Conservation (phyloP, 1,284 basidiomycete species). For the Ceratobasidium papillatum region DNA sequence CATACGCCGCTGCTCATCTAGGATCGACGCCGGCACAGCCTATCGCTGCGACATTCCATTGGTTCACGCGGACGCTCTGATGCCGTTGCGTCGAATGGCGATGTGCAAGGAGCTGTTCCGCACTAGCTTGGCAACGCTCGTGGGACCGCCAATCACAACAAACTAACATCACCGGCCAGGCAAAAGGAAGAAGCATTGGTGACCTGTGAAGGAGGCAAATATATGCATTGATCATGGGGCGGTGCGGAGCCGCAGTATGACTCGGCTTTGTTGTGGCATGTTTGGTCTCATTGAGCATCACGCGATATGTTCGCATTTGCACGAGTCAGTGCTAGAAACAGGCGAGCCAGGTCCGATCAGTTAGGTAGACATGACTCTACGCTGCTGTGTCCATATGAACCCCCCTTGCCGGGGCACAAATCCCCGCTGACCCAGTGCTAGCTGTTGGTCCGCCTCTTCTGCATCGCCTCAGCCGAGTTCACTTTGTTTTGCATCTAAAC, state of each 20-base stretch:
- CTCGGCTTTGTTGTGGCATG: constrained; percentile 14
- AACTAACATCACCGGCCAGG: background rate
- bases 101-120: background rate
- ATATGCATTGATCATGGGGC: constrained; percentile 20
- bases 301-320: constrained; percentile 3
- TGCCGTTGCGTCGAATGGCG: background rate
- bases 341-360: background rate
- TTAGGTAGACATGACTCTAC: constrained; percentile 20
- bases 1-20: background rate
- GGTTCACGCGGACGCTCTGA: too few relatives aligned
- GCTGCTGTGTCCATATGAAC: constrained; percentile 33
- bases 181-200: background rate
- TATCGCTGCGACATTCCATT: background rate
- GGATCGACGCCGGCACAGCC: background rate
- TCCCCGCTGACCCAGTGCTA: constrained; percentile 10
- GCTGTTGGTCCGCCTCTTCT: background rate
- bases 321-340: constrained; percentile 13
- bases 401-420: background rate
- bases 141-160: constrained; percentile 1
- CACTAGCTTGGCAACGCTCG: background rate
- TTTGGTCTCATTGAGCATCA: constrained; percentile 7
- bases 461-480: constrained; percentile 18
- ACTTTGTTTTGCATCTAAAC: background rate
- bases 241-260: constrained; percentile 22
- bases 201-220: background rate